These are phyloP conservation scores for Hexamita inflata DNA, from an alignment of 208 protist species.

Conservation along the genomic window DNA sequence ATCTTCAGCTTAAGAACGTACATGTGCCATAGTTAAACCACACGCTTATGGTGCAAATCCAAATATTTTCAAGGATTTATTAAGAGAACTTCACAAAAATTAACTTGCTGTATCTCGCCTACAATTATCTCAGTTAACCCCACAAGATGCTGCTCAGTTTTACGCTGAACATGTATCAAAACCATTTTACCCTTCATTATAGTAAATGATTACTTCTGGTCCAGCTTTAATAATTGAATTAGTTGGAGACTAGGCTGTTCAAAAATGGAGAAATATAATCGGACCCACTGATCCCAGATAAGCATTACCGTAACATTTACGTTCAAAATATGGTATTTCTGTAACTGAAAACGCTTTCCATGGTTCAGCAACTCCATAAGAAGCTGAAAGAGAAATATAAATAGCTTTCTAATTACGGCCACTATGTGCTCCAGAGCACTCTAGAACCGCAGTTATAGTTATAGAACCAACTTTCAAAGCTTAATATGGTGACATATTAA, in stretches of 20 bases:
- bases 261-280: slow-evolving; percentile 13
- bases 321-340: slow-evolving; percentile 2
- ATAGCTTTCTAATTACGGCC: slow-evolving; percentile 1
- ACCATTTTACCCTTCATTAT: background rate
- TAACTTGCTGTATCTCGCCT: background rate
- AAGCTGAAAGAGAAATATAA: background rate
- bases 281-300: slow-evolving; percentile 12
- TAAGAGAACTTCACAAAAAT: background rate
- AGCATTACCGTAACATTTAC: background rate
- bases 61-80: background rate
- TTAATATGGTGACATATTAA: background rate
- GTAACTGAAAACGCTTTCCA: background rate
- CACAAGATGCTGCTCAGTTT: background rate
- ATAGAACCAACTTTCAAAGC: background rate
- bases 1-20: background rate
- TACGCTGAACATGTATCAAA: slow-evolving; percentile 3
- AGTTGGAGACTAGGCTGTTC: background rate
- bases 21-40: slow-evolving; percentile 11
- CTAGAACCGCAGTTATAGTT: background rate
- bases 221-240: background rate
- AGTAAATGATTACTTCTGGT: background rate
- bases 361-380: background rate
- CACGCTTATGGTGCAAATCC: slow-evolving; percentile 3
- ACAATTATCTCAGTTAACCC: background rate
- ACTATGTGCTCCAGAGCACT: background rate